phyloP scores from a whole-genome alignment of 1,284 basidiomycete genomes.

The Golubevia pallescens region DNA sequence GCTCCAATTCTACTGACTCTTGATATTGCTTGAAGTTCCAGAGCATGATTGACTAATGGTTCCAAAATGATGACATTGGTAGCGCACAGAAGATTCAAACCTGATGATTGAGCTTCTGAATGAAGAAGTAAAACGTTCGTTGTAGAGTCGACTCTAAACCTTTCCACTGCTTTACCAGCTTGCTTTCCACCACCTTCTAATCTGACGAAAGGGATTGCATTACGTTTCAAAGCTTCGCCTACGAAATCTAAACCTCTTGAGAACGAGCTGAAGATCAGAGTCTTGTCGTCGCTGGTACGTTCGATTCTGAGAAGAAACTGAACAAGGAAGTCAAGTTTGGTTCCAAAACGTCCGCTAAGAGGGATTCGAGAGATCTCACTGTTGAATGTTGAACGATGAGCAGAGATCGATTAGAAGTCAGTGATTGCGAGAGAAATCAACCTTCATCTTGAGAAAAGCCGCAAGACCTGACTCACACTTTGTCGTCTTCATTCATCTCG shows the following conservation, averaged over 20 bases:
- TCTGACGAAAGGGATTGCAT: conserved; percentile 37
- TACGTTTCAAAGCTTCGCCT: conserved; percentile 39
- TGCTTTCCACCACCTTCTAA: conserved; percentile 28
- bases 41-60: conserved; percentile 48
- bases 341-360: conserved; percentile 39
- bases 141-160: conserved; percentile 28
- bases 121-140: conserved; percentile 51
- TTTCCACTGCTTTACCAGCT: conserved; percentile 20
- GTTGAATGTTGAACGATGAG: too few relatives aligned
- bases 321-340: conserved; percentile 52
- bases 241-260: conserved; percentile 50
- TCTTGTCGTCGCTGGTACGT: conserved; percentile 29
- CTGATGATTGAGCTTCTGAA: conserved; percentile 51
- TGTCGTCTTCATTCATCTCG: too few relatives aligned
- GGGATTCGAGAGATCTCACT: conserved; percentile 1
- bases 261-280: conserved; percentile 55
- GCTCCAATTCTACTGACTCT: conserved; percentile 57
- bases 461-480: too few relatives aligned
- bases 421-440: too few relatives aligned
- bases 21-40: conserved; percentile 55
- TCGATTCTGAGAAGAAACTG: conserved; percentile 30
- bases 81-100: conserved; percentile 48
- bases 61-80: conserved; percentile 52
- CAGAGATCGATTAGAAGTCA: too few relatives aligned
- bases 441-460: too few relatives aligned